Base-by-base conservation (phyloP, 2,329 filamentous ascomycete genomes). In the Mycosphaerella arachidis region DNA sequence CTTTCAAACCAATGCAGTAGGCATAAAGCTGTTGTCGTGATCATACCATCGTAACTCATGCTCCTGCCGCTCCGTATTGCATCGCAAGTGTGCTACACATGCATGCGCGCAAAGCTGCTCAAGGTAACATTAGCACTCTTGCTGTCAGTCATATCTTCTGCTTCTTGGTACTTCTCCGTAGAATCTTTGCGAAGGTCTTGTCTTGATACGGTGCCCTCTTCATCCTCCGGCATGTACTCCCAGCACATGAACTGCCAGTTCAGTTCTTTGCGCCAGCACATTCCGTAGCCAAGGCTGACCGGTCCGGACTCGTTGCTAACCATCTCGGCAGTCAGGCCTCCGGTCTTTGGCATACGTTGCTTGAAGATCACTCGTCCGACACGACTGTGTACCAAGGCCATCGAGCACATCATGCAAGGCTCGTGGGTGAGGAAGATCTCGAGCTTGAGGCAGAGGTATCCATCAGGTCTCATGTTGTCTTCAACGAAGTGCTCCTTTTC, bases 401-500 rank as follows among this genome's bases (percentile, higher is more conserved):
- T 97, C 37, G 90, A 91, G 76, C 94, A 99, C 84, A 96, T 95
- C 61, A 96, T 84, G 73, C 94, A 99, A 5, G 94, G 94, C 76
- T 99, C 94, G 71, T 97, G 92, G 1, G 92, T 96, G 62, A 95
- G 81, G 77, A 97, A 97, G 58, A 99, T 84, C 75, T 97, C 93
- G 31, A 99, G 83, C 57, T 91, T 90, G 66, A 96, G 91, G 76
- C 93, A 97, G 20, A 99, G 85, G 73, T 99, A 99, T 56, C 93
- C 93, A 66, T 91, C 90, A 33, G 84, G 83, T 65, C 81, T 84
- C 45, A 83, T 84, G 70, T 87, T 88, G 68, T 87, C 86, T 68
- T 84, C 77, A 53, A 81, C 78, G 69, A 86, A 90, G 63, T 87
- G 83, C 57, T 77, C 72, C 63, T 79, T 75, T 72, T 94, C 89